These are phyloP conservation scores for Apodospora peruviana DNA, from an alignment of 495 filamentous ascomycete species.

Conservation along the genomic window DNA sequence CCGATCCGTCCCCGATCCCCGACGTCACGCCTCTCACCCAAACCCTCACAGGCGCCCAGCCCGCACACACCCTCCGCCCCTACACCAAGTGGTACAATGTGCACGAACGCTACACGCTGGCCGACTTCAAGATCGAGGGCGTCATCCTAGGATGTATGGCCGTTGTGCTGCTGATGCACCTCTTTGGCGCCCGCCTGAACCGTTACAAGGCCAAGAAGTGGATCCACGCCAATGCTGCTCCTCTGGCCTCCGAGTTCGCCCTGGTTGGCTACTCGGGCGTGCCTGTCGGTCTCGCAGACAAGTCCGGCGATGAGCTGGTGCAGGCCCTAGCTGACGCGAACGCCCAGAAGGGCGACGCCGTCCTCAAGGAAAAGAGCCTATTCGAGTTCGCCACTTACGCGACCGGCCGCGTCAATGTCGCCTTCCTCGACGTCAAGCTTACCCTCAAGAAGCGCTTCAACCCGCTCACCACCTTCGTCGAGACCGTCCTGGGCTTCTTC, in stretches of 20 bases:
- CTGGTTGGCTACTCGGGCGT: conserved; percentile 70
- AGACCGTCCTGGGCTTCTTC: conserved; percentile 66
- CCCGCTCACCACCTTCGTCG: conserved; percentile 66
- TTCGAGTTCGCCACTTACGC: conserved; percentile 85
- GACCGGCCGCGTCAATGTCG: conserved; percentile 89
- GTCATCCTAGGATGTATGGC: conserved; percentile 70
- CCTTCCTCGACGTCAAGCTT: conserved; percentile 80
- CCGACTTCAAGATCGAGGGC: conserved; percentile 83
- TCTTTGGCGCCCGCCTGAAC: conserved; percentile 80
- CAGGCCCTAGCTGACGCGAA: conserved; percentile 21
- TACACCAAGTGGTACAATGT: conserved; percentile 97
- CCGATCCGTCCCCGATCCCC: conserved; percentile 52
- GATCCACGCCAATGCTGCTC: conserved; percentile 65
- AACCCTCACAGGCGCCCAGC: conserved; percentile 35
- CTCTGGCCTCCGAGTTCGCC: conserved; percentile 77
- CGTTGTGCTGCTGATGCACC: conserved; percentile 68
- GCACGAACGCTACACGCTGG: conserved; percentile 76
- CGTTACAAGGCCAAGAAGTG: conserved; percentile 72
- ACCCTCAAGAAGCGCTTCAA: conserved; percentile 86
- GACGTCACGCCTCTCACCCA: conserved; percentile 24
- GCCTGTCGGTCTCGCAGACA: conserved; percentile 28
- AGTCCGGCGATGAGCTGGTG: conserved; percentile 36
- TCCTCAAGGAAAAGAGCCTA: conserved; percentile 76
- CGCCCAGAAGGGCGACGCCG: conserved; percentile 45
- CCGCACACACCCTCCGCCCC: conserved; percentile 47